phyloP scores from a whole-genome alignment of 768 basidiomycete species.

The Lactifluus pinguis region DNA sequence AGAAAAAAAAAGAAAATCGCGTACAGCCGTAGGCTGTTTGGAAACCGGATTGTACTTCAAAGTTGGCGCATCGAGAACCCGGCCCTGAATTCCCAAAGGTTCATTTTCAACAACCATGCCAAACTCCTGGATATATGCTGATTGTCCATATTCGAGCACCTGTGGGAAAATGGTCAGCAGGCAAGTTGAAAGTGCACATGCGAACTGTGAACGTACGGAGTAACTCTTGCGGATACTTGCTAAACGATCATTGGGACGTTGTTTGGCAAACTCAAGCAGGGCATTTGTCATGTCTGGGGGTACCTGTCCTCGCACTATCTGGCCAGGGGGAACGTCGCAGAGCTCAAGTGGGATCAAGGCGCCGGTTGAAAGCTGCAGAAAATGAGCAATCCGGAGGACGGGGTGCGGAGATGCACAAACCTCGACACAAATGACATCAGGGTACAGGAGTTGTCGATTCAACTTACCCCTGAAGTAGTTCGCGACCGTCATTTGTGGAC shows the following conservation, averaged over 20 bases:
- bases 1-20: constrained; percentile 20
- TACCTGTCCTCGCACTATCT: constrained; percentile 64
- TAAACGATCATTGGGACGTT: constrained; percentile 49
- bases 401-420: constrained; percentile 30
- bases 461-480: constrained; percentile 48
- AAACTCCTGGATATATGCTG: constrained; percentile 57
- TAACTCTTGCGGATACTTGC: constrained; percentile 45
- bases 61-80: constrained; percentile 54
- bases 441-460: constrained; percentile 47
- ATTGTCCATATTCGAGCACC: constrained; percentile 36
- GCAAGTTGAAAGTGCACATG: not conserved
- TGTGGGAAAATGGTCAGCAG: constrained; percentile 21
- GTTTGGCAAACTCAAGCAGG: constrained; percentile 58
- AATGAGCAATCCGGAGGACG: not conserved
- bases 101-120: constrained; percentile 52
- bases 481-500: constrained; percentile 46
- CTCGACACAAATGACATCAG: constrained; percentile 60
- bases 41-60: constrained; percentile 56
- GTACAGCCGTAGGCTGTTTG: constrained; percentile 48
- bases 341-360: constrained; percentile 62
- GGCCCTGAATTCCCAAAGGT: constrained; percentile 50
- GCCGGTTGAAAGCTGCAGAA: constrained; percentile 44
- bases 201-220: constrained; percentile 28
- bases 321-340: constrained; percentile 52
- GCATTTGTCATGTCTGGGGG: constrained; percentile 55